phyloP scores from a whole-genome alignment of 441 rosid species.

The Metrosideros polymorpha region DNA sequence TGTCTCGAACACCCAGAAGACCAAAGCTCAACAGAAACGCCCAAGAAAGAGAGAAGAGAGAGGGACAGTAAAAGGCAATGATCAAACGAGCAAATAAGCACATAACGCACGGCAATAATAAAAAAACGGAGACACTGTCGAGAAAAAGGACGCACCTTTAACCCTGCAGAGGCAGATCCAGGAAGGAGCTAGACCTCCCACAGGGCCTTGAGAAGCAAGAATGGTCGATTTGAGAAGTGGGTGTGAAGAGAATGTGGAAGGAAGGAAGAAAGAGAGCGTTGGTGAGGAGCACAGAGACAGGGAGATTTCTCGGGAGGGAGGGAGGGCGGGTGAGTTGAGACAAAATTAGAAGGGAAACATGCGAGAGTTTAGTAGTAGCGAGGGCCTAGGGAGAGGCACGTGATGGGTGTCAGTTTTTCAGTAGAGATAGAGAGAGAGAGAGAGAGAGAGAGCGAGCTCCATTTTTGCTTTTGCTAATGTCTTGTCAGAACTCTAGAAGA shows the following conservation, averaged over 20 bases:
- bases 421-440: neutral
- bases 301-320: neutral
- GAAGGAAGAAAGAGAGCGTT: conserved; percentile 6
- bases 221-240: neutral
- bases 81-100: neutral
- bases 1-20: neutral
- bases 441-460: neutral
- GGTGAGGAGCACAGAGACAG: conserved; percentile 9
- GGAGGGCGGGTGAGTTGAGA: conserved; percentile 37
- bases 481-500: neutral
- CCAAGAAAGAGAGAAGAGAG: neutral
- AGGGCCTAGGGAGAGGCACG: neutral
- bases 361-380: neutral
- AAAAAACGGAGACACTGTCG: neutral
- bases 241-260: neutral
- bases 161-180: conserved; percentile 30
- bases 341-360: neutral
- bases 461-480: neutral
- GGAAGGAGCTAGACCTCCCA: neutral
- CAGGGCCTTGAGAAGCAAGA: neutral
- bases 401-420: neutral
- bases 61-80: neutral
- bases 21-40: neutral
- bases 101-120: neutral
- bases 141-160: conserved; percentile 27